These are phyloP conservation scores for Xylaria venustula DNA, from an alignment of 495 filamentous ascomycete species.

Conservation along the genomic window DNA sequence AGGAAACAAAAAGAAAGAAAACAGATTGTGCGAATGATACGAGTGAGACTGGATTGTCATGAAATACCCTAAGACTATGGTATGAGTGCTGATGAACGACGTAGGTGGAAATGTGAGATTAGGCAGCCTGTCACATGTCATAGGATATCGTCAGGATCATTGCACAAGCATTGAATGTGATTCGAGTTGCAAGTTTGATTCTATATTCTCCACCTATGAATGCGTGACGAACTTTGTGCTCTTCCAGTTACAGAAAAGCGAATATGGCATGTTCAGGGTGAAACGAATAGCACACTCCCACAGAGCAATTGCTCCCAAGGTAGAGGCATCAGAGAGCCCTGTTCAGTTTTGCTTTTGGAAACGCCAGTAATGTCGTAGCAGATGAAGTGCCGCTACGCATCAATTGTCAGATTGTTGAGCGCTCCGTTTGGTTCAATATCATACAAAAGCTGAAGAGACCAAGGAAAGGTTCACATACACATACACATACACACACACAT, in stretches of 20 bases:
- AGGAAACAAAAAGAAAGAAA: too few relatives aligned
- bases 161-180: too few relatives aligned
- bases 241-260: background rate
- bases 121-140: too few relatives aligned
- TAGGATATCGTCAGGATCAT: too few relatives aligned
- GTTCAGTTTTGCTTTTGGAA: slow-evolving; percentile 51
- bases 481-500: too few relatives aligned
- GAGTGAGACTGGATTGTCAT: too few relatives aligned
- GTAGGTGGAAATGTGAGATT: too few relatives aligned
- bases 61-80: too few relatives aligned
- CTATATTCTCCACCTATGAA: too few relatives aligned
- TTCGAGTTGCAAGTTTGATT: too few relatives aligned
- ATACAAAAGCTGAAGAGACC: background rate
- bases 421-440: slow-evolving; percentile 30
- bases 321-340: slow-evolving; percentile 63
- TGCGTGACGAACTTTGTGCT: background rate
- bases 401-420: slow-evolving; percentile 50
- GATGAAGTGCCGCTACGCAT: slow-evolving; percentile 52
- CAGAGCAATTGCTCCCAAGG: slow-evolving; percentile 28
- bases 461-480: background rate
- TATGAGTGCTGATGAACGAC: too few relatives aligned
- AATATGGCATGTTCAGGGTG: slow-evolving; percentile 47
- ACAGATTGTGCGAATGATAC: too few relatives aligned
- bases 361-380: slow-evolving; percentile 50
- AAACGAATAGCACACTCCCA: slow-evolving; percentile 61